These are phyloP conservation scores for Dalbergia cultrata DNA, from an alignment of 306 rosid species.

Conservation along the genomic window DNA sequence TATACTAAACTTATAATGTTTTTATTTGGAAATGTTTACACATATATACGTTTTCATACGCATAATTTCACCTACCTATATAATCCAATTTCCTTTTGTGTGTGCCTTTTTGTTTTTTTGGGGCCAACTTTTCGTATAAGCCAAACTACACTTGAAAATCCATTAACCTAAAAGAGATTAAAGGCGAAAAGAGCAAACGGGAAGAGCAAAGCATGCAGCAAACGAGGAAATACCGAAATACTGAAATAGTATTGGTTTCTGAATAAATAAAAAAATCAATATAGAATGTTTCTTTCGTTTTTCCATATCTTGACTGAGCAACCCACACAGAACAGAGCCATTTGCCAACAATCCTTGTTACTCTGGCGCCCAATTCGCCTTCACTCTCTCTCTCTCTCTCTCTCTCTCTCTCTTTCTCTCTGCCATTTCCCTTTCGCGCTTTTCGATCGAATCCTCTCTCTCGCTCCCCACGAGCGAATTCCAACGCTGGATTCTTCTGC, in stretches of 20 bases:
- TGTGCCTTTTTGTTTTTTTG: no score
- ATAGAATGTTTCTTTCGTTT: no score
- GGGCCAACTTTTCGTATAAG: neutral
- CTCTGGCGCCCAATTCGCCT: slow-evolving; percentile 77
- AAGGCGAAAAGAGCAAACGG: neutral
- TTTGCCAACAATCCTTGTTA: neutral
- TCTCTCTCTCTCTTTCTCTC: slow-evolving; percentile 44
- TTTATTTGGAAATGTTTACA: no score
- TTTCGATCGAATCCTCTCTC: slow-evolving; percentile 45
- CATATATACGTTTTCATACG: no score
- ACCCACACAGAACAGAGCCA: neutral
- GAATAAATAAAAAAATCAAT: neutral
- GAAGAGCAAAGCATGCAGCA: neutral
- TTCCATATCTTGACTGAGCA: neutral
- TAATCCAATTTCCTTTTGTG: no score
- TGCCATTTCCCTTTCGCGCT: slow-evolving; percentile 11
- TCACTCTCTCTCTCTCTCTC: slow-evolving; percentile 43
- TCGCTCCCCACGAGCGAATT: slow-evolving; percentile 27
- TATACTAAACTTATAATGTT: no score
- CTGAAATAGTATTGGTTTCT: neutral
- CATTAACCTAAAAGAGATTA: no score
- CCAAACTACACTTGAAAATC: neutral
- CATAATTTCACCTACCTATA: no score
- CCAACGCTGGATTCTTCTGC: slow-evolving; percentile 29
- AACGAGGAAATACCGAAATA: neutral